Evolutionary conservation across 2,329 filamentous ascomycete species (phyloP).

Genomic region (Xylaria sp.): DNA sequence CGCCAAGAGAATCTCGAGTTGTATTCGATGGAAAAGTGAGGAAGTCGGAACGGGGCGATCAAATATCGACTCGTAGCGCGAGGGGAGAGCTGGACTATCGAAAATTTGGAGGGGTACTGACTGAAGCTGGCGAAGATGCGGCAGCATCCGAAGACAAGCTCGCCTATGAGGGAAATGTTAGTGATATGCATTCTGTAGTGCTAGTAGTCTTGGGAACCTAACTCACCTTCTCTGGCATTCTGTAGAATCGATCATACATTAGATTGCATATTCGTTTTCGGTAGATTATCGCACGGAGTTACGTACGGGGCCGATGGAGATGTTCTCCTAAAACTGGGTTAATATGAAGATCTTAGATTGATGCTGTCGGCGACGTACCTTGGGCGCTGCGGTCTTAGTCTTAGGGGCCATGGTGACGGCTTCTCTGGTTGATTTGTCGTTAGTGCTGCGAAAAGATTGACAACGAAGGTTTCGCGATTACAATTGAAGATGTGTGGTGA

Average conservation of each 20-base stretch:
- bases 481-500: conserved; percentile 47
- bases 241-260: conserved; percentile 24
- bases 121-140: conserved; percentile 96
- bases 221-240: conserved; percentile 92
- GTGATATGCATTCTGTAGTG: conserved; percentile 21
- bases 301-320: conserved; percentile 65
- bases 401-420: conserved; percentile 88
- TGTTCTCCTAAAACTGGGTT: conserved; percentile 83
- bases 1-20: not conserved
- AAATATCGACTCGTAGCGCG: conserved; percentile 5
- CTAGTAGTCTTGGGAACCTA: not conserved
- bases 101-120: conserved; percentile 28
- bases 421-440: conserved; percentile 44
- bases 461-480: conserved; percentile 30
- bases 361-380: conserved; percentile 21
- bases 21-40: not conserved
- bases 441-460: conserved; percentile 34
- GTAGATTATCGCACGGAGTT: conserved; percentile 8
- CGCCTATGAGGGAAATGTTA: conserved; percentile 66
- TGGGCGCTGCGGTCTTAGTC: conserved; percentile 85
- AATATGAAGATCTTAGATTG: conserved; percentile 1
- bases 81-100: conserved; percentile 2
- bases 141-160: conserved; percentile 97
- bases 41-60: not conserved
- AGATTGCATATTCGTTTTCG: conserved; percentile 21